Evolutionary conservation across 108 stramenopile genomes (phyloP), one percentile per base, ranked within the genome.

Genomic region (Aurantiochytrium sp.): DNA sequence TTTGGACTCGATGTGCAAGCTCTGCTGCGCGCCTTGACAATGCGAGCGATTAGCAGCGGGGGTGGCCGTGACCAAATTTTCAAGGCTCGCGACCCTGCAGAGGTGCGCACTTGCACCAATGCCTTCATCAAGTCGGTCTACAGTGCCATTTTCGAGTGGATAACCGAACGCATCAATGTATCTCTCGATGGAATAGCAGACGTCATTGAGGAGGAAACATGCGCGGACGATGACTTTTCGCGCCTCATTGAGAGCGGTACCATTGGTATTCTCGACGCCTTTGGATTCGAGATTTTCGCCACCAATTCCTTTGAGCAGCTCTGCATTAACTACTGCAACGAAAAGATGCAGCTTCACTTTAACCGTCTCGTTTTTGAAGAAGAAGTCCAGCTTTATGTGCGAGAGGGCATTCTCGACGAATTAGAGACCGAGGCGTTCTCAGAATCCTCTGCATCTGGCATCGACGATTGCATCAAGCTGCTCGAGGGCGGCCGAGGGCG

Each of bases 321-420:
- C 5, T 90, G 89, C 89, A 90, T 90, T 58, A 90, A 90, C 87
- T 90, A 60, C 29, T 87, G 87, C 64, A 90, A 90, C 72, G 90
- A 90, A 28, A 88, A 88, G 72, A 51, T 90, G 88, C 90, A 90
- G 29, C 45, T 28, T 5, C 87, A 87, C 58, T 90, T 90, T 42
- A 90, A 90, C 72, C 44, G 23, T 5, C 69, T 71, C 55, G 87
- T 90, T 5, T 90, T 90, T 6, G 60, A 29, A 29, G 16, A 71
- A 23, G 90, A 90, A 35, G 87, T 87, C 53, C 5, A 69, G 28
- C n/a, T 21, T 4, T 90, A 89, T 44, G 12, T 10, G n/a, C 8
- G 5, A 8, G 64, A 90, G 73, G 88, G 88, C 44, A 49, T 88
- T n/a, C 76, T 83, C 6, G 28, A 23, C 51, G 10, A 83, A 43